A percentile compares a stretch with the other conserved stretches of the same genome.
Evolutionary conservation across 805 yeast species (phyloP).

Genomic region (Wickerhamomyces hampshirensis): DNA sequence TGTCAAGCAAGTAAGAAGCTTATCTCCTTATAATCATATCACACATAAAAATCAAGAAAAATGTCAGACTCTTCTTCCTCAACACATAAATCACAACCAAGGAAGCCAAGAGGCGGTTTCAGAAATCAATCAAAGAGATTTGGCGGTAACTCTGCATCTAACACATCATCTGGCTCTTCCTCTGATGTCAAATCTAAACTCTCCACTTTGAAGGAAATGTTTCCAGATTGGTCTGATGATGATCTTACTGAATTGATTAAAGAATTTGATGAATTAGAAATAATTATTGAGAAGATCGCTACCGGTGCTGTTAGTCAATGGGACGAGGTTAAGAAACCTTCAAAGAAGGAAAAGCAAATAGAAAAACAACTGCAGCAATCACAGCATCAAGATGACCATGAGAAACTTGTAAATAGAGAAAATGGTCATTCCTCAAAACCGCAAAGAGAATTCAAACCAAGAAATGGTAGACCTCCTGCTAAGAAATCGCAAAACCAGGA

Average conservation of each 20-base stretch:
- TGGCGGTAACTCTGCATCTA: conserved; percentile 18
- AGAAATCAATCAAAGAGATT: conserved; percentile 45
- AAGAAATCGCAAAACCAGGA: conserved; percentile 12
- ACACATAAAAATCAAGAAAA: conserved; percentile 4
- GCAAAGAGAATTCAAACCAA: conserved; percentile 14
- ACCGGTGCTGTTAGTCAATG: conserved; percentile 88
- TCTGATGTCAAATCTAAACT: conserved; percentile 31
- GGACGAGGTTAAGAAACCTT: conserved; percentile 80
- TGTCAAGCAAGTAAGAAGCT: too few relatives aligned
- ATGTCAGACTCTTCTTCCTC: conserved; percentile 17
- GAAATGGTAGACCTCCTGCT: conserved; percentile 18
- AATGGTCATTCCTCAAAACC: conserved; percentile 14
- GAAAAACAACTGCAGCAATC: conserved; percentile 16
- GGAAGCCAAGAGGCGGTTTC: conserved; percentile 29
- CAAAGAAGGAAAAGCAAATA: conserved; percentile 50
- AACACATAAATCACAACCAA: conserved; percentile 15
- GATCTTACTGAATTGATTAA: conserved; percentile 72
- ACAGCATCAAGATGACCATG: conserved; percentile 8
- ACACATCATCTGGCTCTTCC: conserved; percentile 4
- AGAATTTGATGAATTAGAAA: conserved; percentile 75
- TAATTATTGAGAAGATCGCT: conserved; percentile 81
- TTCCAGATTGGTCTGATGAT: conserved; percentile 91
- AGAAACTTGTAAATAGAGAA: conserved; percentile 14
- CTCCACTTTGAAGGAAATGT: conserved; percentile 69
- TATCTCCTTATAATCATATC: background rate